Conservation (phyloP, 1,284 basidiomycete genomes). For the Tilletia horrida region DNA sequence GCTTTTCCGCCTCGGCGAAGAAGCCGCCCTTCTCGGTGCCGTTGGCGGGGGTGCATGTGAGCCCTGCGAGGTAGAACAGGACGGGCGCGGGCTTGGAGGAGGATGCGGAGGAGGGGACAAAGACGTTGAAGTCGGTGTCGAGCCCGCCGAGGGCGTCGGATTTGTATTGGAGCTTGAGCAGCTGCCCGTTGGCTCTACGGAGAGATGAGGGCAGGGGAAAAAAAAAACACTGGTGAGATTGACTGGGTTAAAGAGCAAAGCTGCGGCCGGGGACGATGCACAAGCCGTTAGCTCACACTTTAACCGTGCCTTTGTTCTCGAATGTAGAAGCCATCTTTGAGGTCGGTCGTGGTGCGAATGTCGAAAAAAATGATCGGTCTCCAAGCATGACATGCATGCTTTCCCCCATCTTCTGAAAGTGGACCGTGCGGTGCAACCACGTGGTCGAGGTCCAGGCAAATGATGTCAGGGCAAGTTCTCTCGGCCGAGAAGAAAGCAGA, state of each 20-base stretch:
- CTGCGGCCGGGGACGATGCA: no score
- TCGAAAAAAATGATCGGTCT: no score
- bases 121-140: conserved; percentile 81
- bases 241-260: no score
- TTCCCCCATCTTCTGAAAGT: no score
- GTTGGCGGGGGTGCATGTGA: conserved; percentile 95
- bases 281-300: conserved; percentile 19
- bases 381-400: no score
- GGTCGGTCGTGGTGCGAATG: not conserved
- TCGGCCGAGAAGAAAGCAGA: no score
- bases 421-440: no score
- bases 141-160: conserved; percentile 74
- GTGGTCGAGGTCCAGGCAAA: no score
- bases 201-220: not conserved
- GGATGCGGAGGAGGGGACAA: conserved; percentile 65
- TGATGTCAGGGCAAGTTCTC: no score
- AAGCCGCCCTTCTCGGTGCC: conserved; percentile 59
- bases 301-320: conserved; percentile 8
- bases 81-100: conserved; percentile 65
- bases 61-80: conserved; percentile 82
- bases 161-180: conserved; percentile 48
- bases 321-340: conserved; percentile 11
- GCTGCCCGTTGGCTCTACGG: conserved; percentile 28
- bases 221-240: no score
- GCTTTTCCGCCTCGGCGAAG: conserved; percentile 40